Conservation (phyloP, 768 basidiomycete genomes). For the Lactarius hatsudake region DNA sequence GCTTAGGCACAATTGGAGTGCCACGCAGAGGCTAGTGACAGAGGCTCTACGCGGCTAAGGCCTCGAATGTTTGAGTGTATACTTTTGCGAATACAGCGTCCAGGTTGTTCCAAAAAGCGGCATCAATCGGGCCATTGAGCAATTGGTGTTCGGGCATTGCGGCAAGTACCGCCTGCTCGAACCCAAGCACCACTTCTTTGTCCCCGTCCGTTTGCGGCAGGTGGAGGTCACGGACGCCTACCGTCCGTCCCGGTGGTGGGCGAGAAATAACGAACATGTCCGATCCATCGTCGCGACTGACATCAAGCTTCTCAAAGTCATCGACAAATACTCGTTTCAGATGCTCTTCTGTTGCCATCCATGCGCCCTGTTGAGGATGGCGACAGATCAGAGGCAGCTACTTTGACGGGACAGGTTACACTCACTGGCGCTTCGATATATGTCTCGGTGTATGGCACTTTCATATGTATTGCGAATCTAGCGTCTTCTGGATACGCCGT, state of each 20-base stretch:
- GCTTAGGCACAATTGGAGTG: no score
- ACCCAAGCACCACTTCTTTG: neutral
- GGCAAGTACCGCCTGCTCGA: constrained; percentile 1
- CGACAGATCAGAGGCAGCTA: neutral
- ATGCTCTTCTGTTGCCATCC: neutral
- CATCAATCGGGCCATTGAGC: neutral
- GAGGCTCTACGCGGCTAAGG: neutral
- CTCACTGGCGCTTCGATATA: neutral
- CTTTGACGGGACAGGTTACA: neutral
- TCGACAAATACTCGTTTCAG: neutral
- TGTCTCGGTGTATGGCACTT: neutral
- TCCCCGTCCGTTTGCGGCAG: neutral
- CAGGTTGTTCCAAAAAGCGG: neutral
- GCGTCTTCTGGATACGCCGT: neutral
- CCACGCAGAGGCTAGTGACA: no score
- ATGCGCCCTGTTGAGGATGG: neutral
- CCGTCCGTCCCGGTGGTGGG: neutral
- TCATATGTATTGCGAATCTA: neutral
- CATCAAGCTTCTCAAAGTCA: neutral
- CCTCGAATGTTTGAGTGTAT: neutral
- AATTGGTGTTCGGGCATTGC: neutral
- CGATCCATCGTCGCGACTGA: neutral
- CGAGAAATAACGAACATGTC: constrained; percentile 2
- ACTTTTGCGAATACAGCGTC: neutral
- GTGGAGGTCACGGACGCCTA: neutral